Conservation (phyloP, 139 green algal species). For the Chlorella ohadii region DNA sequence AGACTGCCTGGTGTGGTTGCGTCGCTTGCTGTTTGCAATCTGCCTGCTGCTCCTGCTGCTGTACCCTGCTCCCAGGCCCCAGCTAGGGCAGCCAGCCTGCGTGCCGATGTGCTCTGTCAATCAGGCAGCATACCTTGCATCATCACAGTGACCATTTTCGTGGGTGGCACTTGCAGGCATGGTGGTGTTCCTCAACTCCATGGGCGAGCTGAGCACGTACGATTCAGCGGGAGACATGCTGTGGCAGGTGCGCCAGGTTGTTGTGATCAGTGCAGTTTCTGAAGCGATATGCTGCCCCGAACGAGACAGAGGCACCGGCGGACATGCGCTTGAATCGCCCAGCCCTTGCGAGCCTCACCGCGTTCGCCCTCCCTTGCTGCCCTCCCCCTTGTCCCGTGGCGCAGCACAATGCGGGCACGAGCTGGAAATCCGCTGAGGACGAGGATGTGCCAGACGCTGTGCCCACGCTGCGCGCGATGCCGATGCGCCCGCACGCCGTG, state of each 20-base stretch:
- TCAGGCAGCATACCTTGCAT: too few species aligned
- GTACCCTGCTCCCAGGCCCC: too few species aligned
- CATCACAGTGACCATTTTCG: too few species aligned
- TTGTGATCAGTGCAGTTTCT: background rate
- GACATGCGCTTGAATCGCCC: too few species aligned
- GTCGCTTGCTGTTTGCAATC: background rate
- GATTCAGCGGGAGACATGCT: slow-evolving; percentile 52
- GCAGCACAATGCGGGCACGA: slow-evolving; percentile 13
- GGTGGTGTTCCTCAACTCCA: slow-evolving; percentile 79
- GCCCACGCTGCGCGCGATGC: slow-evolving; percentile 78
- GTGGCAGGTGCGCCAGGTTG: slow-evolving; percentile 63
- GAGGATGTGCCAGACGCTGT: slow-evolving; percentile 11
- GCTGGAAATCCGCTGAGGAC: background rate
- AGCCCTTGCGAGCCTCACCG: too few species aligned
- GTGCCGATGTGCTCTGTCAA: too few species aligned
- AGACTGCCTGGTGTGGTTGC: background rate
- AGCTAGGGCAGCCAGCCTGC: too few species aligned
- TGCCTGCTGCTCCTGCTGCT: background rate
- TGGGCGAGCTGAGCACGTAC: slow-evolving; percentile 82
- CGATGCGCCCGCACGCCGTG: slow-evolving; percentile 66
- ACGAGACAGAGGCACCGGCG: too few species aligned
- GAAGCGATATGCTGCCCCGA: too few species aligned
- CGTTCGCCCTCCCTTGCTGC: background rate
- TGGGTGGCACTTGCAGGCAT: slow-evolving; percentile 43
- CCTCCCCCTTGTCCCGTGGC: background rate